Base-by-base conservation (phyloP, 2,329 filamentous ascomycete genomes). In the Aspergillus thermomutatus region DNA sequence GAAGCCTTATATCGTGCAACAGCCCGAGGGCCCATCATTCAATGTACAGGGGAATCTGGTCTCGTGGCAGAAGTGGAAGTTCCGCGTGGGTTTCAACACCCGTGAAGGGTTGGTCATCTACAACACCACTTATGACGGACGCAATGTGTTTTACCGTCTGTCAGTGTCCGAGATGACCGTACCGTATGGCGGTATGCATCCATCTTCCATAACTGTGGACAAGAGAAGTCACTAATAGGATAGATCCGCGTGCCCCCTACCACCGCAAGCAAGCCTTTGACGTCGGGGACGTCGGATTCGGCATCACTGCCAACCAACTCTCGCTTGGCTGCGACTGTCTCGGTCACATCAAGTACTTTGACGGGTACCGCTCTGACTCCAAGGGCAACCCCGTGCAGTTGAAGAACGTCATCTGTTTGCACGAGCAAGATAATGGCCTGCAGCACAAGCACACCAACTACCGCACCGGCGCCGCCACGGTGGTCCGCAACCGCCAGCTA, bases 401-500 rank as follows among this genome's bases (percentile, higher is more conserved):
- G 72, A 80, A 86, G 7, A 89, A 89, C 59, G 83, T 86, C 9
- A 79, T 90, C 47, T 90, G 87, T 64, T 79, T 90, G 37, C 87
- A 90, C 67, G 87, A 90, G 69, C 86, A 89, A 69, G 87, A 90
- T 64, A 83, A 79, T 28, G 87, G 87, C 4, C 86, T 88, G 37
- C 84, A 84, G 43, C 88, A 86, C 80, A 90, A 90, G 67, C 87
- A 90, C 72, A 89, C 86, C 55, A 90, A 90, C 72, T 88, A 88
- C 74, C 80, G 87, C 17, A 88, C 83, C 6, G 83, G 82, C 0
- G 79, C 84, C 2, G 86, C 87, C 1, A 86, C 83, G 0, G 80
- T 88, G 0, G 82, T 83, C 11, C 82, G 87, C n/a, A 85, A 83
- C 63, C 79, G 87, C 31, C 85, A 89, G 68, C 74, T 90, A 0